phyloP scores from a whole-genome alignment of 805 yeast genomes.

The Ogataea methanolica region DNA sequence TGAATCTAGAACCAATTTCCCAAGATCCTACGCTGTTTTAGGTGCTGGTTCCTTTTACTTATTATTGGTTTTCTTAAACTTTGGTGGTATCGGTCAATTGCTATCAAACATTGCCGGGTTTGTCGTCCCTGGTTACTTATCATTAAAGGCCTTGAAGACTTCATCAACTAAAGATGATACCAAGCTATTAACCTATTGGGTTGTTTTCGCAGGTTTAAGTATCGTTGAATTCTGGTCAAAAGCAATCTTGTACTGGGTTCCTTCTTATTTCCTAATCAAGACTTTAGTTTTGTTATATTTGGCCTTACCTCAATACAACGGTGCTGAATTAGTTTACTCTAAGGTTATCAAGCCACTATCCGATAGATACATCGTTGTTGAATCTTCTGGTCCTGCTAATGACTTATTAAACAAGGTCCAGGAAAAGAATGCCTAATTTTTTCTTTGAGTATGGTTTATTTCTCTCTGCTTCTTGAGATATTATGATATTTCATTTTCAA shows the following conservation, averaged over 20 bases:
- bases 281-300: constrained; percentile 82
- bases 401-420: constrained; percentile 41
- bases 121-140: constrained; percentile 83
- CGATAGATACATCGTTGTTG: constrained; percentile 32
- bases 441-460: not conserved
- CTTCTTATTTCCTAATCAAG: constrained; percentile 94
- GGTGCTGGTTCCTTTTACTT: constrained; percentile 65
- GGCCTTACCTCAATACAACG: constrained; percentile 83
- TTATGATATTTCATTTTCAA: too few relatives aligned
- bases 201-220: constrained; percentile 88
- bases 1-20: constrained; percentile 46
- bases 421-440: constrained; percentile 37
- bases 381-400: constrained; percentile 25
- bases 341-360: constrained; percentile 64
- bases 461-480: not conserved
- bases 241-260: constrained; percentile 90
- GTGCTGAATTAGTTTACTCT: constrained; percentile 71
- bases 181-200: constrained; percentile 93
- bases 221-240: constrained; percentile 95
- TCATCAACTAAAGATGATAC: constrained; percentile 70
- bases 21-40: constrained; percentile 81
- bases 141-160: constrained; percentile 80
- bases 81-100: constrained; percentile 94
- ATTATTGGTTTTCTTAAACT: constrained; percentile 75
- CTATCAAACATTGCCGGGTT: constrained; percentile 91